Evolutionary conservation across 495 filamentous ascomycete species (phyloP).

Genomic region (Neurospora cerealis): DNA sequence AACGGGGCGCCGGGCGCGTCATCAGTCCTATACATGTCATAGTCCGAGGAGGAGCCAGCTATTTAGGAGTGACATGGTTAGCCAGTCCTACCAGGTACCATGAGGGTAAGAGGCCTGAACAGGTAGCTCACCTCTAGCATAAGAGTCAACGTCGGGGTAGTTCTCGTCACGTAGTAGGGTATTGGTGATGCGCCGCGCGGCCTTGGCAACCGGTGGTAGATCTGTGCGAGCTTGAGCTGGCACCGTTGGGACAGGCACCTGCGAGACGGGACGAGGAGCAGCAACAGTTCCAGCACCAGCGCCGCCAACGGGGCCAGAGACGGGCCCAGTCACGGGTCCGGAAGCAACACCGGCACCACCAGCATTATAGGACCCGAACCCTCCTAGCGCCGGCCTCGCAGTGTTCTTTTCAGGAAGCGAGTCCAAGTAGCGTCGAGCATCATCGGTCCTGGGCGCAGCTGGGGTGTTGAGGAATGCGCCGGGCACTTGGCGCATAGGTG

Average conservation of each 20-base stretch:
- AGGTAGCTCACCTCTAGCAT: constrained; percentile 63
- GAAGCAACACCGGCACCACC: neutral
- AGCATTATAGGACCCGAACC: neutral
- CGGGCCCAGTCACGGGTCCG: neutral
- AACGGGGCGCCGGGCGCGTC: constrained; percentile 78
- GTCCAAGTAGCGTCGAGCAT: constrained; percentile 31
- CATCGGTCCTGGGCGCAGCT: constrained; percentile 32
- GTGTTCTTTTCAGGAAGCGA: constrained; percentile 2
- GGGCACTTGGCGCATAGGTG: constrained; percentile 56
- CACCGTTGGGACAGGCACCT: constrained; percentile 1
- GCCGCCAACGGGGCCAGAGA: neutral
- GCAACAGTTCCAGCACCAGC: neutral
- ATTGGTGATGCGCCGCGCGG: constrained; percentile 74
- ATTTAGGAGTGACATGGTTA: constrained; percentile 2
- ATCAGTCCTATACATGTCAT: constrained; percentile 53
- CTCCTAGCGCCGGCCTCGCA: neutral
- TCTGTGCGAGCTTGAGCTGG: constrained; percentile 10
- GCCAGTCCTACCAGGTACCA: neutral
- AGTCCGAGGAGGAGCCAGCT: constrained; percentile 80
- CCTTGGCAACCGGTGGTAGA: constrained; percentile 60
- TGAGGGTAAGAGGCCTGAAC: neutral
- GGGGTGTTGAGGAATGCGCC: constrained; percentile 69
- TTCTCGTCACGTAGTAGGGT: constrained; percentile 61
- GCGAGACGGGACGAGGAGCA: neutral
- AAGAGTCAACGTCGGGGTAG: constrained; percentile 84